A percentile compares a stretch with the other conserved stretches of the same genome.
Conservation (phyloP, 257 asterid species). For the Rauvolfia tetraphylla region DNA sequence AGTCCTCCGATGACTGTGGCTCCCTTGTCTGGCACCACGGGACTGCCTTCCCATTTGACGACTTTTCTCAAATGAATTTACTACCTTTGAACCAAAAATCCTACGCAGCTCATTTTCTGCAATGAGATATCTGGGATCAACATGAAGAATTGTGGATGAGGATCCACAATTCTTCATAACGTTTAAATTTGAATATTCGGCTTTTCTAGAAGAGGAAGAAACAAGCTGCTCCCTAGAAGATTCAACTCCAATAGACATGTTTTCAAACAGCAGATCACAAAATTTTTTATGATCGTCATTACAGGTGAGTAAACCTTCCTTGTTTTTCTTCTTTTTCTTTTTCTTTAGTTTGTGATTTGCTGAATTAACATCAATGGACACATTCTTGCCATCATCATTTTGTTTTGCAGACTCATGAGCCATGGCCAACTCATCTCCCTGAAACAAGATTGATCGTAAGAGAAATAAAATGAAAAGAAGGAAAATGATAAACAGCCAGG, state of each 20-base stretch:
- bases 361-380: constrained; percentile 20
- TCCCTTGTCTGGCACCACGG: constrained; percentile 73
- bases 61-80: constrained; percentile 65
- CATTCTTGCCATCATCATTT: constrained; percentile 25
- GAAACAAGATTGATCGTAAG: constrained; percentile 18
- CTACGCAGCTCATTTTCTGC: constrained; percentile 91
- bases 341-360: constrained; percentile 56
- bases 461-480: constrained; percentile 1
- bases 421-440: constrained; percentile 41
- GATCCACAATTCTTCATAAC: constrained; percentile 35
- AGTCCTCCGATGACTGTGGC: constrained; percentile 62
- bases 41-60: constrained; percentile 49
- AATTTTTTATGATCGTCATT: constrained; percentile 26
- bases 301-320: constrained; percentile 26
- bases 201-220: constrained; percentile 28
- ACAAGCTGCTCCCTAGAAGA: constrained; percentile 39
- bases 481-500: background rate
- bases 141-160: constrained; percentile 50
- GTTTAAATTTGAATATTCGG: constrained; percentile 30
- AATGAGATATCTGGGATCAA: constrained; percentile 78
- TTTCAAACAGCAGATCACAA: constrained; percentile 36
- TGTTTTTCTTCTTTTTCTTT: constrained; percentile 61
- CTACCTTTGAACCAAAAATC: constrained; percentile 89
- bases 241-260: constrained; percentile 43
- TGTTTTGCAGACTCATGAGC: constrained; percentile 27